phyloP scores from a whole-genome alignment of 129 eudicot genomes.

The Scalesia atractyloides region DNA sequence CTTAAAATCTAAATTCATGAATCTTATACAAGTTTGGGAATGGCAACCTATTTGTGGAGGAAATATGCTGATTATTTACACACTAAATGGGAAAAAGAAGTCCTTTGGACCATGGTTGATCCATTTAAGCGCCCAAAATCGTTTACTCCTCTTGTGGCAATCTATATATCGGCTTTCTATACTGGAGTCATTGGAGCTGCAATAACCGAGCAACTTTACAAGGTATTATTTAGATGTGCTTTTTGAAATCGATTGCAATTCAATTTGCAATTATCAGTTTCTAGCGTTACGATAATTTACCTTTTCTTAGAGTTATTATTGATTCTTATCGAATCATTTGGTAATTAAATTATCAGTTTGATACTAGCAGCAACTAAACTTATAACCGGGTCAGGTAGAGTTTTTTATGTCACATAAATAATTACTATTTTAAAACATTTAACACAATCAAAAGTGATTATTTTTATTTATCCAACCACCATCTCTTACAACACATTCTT shows the following conservation, averaged over 20 bases:
- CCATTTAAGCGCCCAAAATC: conserved; percentile 85
- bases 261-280: background rate
- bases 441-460: background rate
- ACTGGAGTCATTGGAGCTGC: conserved; percentile 94
- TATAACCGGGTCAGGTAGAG: background rate
- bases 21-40: conserved; percentile 13
- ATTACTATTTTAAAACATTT: background rate
- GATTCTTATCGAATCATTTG: background rate
- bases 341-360: background rate
- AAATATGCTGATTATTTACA: conserved; percentile 74
- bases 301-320: background rate
- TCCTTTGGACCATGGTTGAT: conserved; percentile 92
- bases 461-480: background rate
- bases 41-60: conserved; percentile 87
- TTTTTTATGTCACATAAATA: background rate
- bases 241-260: background rate
- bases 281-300: background rate
- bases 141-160: conserved; percentile 79
- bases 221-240: conserved; percentile 46
- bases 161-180: conserved; percentile 71
- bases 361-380: background rate
- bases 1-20: too few relatives aligned
- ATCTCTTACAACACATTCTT: background rate
- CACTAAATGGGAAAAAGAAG: conserved; percentile 74
- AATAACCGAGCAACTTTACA: conserved; percentile 83